These are phyloP conservation scores for Pythium brachiatum DNA, from an alignment of 352 stramenopile species.

Conservation along the genomic window DNA sequence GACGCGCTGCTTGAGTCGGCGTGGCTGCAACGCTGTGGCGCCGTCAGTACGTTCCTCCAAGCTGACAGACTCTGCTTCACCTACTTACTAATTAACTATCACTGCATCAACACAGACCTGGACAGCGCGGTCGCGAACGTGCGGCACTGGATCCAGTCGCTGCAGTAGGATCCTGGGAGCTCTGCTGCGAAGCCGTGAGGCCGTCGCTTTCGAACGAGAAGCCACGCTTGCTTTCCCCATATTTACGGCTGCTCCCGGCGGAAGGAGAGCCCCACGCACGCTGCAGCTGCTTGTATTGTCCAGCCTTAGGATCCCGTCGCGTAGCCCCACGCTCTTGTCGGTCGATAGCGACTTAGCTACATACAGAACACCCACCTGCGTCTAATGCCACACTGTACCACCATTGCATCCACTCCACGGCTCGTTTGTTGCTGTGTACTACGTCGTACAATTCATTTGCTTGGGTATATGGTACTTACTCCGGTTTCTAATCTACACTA, in stretches of 20 bases:
- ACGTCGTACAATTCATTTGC: constrained; percentile 5
- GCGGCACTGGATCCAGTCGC: constrained; percentile 66
- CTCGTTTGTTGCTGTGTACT: neutral
- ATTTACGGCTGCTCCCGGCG: constrained; percentile 21
- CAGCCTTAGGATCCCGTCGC: too few species aligned
- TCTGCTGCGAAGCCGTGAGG: constrained; percentile 3
- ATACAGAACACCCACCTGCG: neutral
- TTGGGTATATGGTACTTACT: constrained; percentile 11
- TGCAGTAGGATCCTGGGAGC: constrained; percentile 36
- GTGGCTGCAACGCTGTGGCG: constrained; percentile 65
- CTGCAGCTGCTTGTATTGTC: neutral
- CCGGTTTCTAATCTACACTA: constrained; percentile 1
- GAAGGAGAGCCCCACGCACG: constrained; percentile 14
- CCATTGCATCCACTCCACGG: neutral
- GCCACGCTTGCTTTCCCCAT: neutral
- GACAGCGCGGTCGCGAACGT: constrained; percentile 48
- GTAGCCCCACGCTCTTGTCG: too few species aligned
- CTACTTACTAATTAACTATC: neutral
- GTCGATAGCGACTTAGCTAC: too few species aligned
- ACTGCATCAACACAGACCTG: constrained; percentile 22
- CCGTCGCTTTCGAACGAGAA: neutral
- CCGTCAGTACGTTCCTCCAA: constrained; percentile 49
- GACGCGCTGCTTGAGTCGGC: constrained; percentile 65
- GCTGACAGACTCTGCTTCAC: neutral
- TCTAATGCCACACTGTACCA: constrained; percentile 2